Evolutionary conservation across 257 asterid genomes (phyloP).

Genomic region (Solanum corneliomulleri): DNA sequence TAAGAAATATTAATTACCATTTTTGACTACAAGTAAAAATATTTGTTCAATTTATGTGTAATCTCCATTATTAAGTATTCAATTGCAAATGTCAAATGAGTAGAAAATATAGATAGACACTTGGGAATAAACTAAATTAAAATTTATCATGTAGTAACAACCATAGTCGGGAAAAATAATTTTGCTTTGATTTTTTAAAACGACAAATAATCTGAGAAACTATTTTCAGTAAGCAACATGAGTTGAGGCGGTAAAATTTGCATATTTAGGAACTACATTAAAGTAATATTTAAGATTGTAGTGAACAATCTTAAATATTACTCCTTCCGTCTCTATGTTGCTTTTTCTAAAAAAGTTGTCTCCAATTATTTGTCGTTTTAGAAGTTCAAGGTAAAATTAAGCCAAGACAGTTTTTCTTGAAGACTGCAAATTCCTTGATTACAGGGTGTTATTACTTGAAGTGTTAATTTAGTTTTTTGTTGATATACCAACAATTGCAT

Average conservation of each 20-base stretch:
- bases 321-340: neutral
- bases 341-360: neutral
- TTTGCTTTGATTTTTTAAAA: neutral
- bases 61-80: neutral
- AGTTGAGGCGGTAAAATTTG: neutral
- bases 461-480: neutral
- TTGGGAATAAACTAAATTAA: neutral
- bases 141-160: neutral
- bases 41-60: neutral
- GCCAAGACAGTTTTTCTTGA: neutral
- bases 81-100: neutral
- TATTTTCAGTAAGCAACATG: neutral
- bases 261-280: neutral
- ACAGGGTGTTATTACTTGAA: neutral
- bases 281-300: neutral
- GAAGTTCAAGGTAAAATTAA: neutral
- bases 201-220: neutral
- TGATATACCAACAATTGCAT: neutral
- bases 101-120: neutral
- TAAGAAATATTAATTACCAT: neutral
- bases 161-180: neutral
- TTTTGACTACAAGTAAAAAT: neutral
- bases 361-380: neutral
- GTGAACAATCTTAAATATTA: neutral
- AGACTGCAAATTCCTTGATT: neutral